Conservation (phyloP, 2,329 filamentous ascomycete species). For the Hypoxylon sp. region DNA sequence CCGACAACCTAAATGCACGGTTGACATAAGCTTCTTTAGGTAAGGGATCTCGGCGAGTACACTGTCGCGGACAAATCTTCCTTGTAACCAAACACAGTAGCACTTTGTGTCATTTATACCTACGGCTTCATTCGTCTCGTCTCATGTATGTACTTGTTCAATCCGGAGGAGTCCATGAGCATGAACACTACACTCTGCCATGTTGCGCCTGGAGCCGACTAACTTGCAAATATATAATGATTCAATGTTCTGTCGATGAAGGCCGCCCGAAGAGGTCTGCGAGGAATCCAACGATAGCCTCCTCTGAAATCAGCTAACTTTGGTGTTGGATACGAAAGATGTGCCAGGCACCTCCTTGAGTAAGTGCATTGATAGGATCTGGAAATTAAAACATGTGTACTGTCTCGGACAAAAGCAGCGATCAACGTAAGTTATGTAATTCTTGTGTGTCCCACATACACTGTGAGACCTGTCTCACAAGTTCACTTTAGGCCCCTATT, state of each 20-base stretch:
- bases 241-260: not conserved
- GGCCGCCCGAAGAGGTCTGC: not conserved
- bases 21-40: slow-evolving; percentile 22
- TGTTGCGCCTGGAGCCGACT: slow-evolving; percentile 22
- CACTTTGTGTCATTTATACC: slow-evolving; percentile 3
- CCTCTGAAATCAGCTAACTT: not conserved
- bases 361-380: not conserved
- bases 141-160: slow-evolving; percentile 6
- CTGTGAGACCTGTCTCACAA: slow-evolving; percentile 19
- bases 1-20: not conserved
- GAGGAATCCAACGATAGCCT: not conserved
- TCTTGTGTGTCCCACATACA: slow-evolving; percentile 14
- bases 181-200: slow-evolving; percentile 8
- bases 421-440: slow-evolving; percentile 11
- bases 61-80: slow-evolving; percentile 7
- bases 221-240: not conserved
- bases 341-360: not conserved
- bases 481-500: not conserved
- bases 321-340: not conserved
- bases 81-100: not conserved
- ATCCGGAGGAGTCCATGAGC: slow-evolving; percentile 2
- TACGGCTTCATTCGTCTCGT: not conserved
- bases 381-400: slow-evolving; percentile 13
- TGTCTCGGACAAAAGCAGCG: slow-evolving; percentile 19
- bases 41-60: slow-evolving; percentile 7